These are phyloP conservation scores for Dactylellina cionopaga DNA, from an alignment of 2,329 filamentous ascomycete genomes.

Conservation along the genomic window DNA sequence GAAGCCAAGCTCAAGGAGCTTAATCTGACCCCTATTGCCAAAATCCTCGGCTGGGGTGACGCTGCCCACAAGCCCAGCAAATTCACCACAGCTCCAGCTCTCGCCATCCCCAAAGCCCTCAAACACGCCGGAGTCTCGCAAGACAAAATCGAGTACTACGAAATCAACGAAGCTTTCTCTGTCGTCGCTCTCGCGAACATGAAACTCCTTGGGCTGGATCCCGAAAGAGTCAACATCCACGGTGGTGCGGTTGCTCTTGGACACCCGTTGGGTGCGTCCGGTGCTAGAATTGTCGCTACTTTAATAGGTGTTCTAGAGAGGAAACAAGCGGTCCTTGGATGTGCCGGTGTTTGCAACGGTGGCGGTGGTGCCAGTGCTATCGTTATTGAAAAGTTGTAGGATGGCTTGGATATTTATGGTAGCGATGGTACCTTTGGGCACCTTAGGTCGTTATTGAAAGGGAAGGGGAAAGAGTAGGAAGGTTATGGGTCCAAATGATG, in stretches of 20 bases:
- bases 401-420: neutral
- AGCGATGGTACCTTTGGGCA: neutral
- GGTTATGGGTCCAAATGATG: too few relatives aligned
- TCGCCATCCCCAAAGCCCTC: slow-evolving; percentile 96
- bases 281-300: slow-evolving; percentile 91
- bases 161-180: slow-evolving; percentile 99
- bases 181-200: slow-evolving; percentile 96
- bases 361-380: slow-evolving; percentile 94
- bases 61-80: slow-evolving; percentile 89
- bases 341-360: slow-evolving; percentile 96
- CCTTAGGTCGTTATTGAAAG: neutral
- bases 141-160: slow-evolving; percentile 86
- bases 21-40: slow-evolving; percentile 88
- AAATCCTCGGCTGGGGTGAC: slow-evolving; percentile 97
- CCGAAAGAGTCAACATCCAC: slow-evolving; percentile 92
- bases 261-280: slow-evolving; percentile 91
- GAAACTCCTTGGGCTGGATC: slow-evolving; percentile 81
- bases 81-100: slow-evolving; percentile 92
- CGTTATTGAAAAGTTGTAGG: slow-evolving; percentile 76
- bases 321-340: slow-evolving; percentile 92
- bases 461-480: neutral
- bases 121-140: slow-evolving; percentile 87
- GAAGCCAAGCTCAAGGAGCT: slow-evolving; percentile 94
- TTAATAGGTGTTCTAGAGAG: slow-evolving; percentile 86
- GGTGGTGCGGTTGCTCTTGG: slow-evolving; percentile 95